Evolutionary conservation across 805 yeast genomes (phyloP).

Genomic region (Saturnispora dispora): DNA sequence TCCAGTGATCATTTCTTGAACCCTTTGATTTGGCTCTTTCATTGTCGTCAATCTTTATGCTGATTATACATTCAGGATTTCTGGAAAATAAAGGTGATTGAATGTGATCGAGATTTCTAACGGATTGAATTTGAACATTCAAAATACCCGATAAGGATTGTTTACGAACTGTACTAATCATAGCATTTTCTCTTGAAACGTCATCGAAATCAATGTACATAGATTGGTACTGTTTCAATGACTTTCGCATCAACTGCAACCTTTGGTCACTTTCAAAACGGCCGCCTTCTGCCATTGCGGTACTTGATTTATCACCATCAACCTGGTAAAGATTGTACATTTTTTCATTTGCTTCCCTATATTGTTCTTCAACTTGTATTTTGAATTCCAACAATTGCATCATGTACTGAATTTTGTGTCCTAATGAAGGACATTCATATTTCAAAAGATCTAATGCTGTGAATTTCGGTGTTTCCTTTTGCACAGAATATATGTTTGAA

Average conservation of each 20-base stretch:
- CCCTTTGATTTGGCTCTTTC: slow-evolving; percentile 68
- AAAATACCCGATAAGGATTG: slow-evolving; percentile 79
- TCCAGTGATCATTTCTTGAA: slow-evolving; percentile 71
- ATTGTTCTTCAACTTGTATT: slow-evolving; percentile 88
- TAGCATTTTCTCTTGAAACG: slow-evolving; percentile 54
- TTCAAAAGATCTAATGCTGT: slow-evolving; percentile 75
- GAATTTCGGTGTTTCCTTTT: slow-evolving; percentile 35
- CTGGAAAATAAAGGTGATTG: slow-evolving; percentile 73
- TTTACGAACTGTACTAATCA: slow-evolving; percentile 63
- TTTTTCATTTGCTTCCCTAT: slow-evolving; percentile 86
- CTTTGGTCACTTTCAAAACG: slow-evolving; percentile 76
- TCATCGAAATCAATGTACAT: slow-evolving; percentile 71
- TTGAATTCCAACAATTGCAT: slow-evolving; percentile 90
- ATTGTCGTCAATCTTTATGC: slow-evolving; percentile 82
- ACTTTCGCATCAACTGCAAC: slow-evolving; percentile 71
- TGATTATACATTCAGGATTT: slow-evolving; percentile 69
- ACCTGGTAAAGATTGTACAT: slow-evolving; percentile 74
- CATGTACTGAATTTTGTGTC: slow-evolving; percentile 93
- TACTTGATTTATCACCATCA: slow-evolving; percentile 83
- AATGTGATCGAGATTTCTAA: slow-evolving; percentile 88
- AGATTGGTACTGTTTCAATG: slow-evolving; percentile 81
- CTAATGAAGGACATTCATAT: slow-evolving; percentile 89
- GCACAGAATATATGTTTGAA: slow-evolving; percentile 1
- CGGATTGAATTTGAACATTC: slow-evolving; percentile 60
- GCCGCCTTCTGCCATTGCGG: slow-evolving; percentile 85